Conservation (phyloP, 116 monocot species). For the Iris pallida region DNA sequence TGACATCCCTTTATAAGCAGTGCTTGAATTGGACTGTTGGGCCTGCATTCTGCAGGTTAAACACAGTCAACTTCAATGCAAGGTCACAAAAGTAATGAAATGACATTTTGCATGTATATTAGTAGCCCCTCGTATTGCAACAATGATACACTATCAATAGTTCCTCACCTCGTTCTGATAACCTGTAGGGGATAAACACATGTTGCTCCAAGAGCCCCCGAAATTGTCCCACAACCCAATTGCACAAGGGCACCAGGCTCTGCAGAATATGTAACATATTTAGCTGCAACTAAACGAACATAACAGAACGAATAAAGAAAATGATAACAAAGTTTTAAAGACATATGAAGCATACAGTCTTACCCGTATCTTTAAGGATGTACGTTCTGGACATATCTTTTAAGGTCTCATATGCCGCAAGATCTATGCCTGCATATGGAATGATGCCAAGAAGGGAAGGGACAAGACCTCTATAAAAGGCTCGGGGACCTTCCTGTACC, state of each 20-base stretch:
- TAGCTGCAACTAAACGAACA: background rate
- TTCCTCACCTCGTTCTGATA: constrained; percentile 49
- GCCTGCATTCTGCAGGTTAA: constrained; percentile 70
- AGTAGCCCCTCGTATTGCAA: background rate
- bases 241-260: constrained; percentile 64
- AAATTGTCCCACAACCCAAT: constrained; percentile 60
- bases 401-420: constrained; percentile 72
- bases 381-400: constrained; percentile 69
- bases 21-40: constrained; percentile 39
- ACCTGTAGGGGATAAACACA: constrained; percentile 65
- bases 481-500: constrained; percentile 68
- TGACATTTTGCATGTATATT: too few relatives aligned
- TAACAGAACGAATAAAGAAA: background rate
- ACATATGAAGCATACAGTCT: constrained; percentile 3
- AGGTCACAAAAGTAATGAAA: background rate
- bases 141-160: background rate
- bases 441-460: constrained; percentile 71
- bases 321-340: background rate
- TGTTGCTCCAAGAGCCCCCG: constrained; percentile 62
- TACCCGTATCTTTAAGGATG: constrained; percentile 62
- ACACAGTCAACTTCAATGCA: background rate
- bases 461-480: constrained; percentile 72
- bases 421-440: constrained; percentile 80
- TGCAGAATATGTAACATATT: constrained; percentile 16
- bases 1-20: constrained; percentile 56